phyloP scores from a whole-genome alignment of 139 green algal genomes.

The Chlorella ohadii region DNA sequence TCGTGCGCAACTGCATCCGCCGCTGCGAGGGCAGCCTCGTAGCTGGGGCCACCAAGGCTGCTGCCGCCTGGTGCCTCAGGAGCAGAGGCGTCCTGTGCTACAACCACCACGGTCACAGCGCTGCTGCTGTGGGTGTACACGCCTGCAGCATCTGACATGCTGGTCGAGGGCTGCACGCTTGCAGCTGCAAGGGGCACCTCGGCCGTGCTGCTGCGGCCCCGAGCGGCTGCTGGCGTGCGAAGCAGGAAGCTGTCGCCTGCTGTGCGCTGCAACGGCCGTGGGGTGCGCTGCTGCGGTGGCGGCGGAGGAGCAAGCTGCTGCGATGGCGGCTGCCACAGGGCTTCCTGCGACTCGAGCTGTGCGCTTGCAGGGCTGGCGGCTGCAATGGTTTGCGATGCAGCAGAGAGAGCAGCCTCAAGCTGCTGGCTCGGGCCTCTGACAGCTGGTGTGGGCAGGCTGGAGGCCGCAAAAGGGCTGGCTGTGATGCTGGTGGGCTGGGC shows the following conservation, averaged over 20 bases:
- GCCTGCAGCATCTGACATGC: not conserved
- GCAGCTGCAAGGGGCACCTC: not conserved
- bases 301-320: not conserved
- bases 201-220: not conserved
- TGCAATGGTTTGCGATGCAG: not conserved
- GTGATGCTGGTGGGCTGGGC: not conserved
- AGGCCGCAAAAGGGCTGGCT: not conserved
- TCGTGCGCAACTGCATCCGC: not conserved
- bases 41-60: not conserved
- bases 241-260: not conserved
- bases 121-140: not conserved
- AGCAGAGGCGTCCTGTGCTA: not conserved
- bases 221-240: not conserved
- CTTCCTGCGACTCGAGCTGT: not conserved
- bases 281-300: not conserved
- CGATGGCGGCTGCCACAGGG: not conserved
- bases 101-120: not conserved
- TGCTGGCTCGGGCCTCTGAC: not conserved
- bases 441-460: not conserved
- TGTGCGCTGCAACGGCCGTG: not conserved
- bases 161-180: not conserved
- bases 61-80: not conserved
- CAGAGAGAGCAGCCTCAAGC: not conserved
- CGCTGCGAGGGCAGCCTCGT: not conserved
- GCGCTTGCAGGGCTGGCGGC: not conserved